phyloP scores from a whole-genome alignment of 768 basidiomycete genomes.

The Leucocoprinus leucothites region DNA sequence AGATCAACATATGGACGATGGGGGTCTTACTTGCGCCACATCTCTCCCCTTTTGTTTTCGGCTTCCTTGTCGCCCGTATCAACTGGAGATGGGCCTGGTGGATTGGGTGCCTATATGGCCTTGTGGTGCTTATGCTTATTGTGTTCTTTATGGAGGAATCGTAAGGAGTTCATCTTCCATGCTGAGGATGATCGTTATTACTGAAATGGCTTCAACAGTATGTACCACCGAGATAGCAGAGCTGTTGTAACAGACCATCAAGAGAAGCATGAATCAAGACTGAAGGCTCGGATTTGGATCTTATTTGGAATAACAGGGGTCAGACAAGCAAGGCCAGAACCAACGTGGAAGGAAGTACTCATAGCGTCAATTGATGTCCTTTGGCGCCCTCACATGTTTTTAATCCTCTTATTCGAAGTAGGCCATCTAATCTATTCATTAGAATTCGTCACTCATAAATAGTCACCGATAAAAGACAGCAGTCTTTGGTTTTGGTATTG shows the following conservation, averaged over 20 bases:
- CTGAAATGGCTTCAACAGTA: conserved; percentile 27
- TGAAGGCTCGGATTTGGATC: conserved; percentile 54
- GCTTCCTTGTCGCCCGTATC: conserved; percentile 61
- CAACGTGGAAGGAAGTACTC: conserved; percentile 45
- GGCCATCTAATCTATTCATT: conserved; percentile 8
- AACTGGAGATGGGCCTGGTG: conserved; percentile 68
- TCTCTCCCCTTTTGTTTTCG: conserved; percentile 63
- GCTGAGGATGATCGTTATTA: background rate
- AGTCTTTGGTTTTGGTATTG: conserved; percentile 63
- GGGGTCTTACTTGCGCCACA: conserved; percentile 70
- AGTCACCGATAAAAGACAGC: conserved; percentile 31
- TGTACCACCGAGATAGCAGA: conserved; percentile 49
- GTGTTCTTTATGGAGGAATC: conserved; percentile 64
- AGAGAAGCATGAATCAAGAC: conserved; percentile 31
- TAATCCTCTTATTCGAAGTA: conserved; percentile 55
- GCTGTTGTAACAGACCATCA: conserved; percentile 33
- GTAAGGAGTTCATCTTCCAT: conserved; percentile 30
- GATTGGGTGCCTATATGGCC: conserved; percentile 59
- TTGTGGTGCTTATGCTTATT: conserved; percentile 56
- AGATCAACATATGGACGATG: conserved; percentile 74
- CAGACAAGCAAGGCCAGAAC: conserved; percentile 54
- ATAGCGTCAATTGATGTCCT: conserved; percentile 46
- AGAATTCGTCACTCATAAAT: background rate
- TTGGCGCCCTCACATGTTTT: conserved; percentile 63
- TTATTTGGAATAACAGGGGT: conserved; percentile 61